Evolutionary conservation across 257 asterid genomes (phyloP).

Genomic region (Nicotiana knightiana): DNA sequence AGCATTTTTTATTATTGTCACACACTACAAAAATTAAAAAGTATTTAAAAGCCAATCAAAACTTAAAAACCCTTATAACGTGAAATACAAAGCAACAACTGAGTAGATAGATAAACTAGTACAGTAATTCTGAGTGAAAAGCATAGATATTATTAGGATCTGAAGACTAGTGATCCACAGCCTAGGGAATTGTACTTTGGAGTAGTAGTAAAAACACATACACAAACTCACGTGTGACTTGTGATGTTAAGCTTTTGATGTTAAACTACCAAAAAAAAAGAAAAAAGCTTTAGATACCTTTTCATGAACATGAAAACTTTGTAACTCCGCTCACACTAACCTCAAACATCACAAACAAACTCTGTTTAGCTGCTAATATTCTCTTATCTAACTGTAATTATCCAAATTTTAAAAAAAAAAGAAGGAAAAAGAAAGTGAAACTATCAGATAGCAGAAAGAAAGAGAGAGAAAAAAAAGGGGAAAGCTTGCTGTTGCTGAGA

Average conservation of each 20-base stretch:
- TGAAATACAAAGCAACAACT: no score
- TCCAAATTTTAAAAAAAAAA: not conserved
- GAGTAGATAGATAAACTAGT: not conserved
- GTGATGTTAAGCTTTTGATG: not conserved
- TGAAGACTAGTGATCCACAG: not conserved
- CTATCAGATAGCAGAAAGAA: not conserved
- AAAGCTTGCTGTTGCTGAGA: constrained; percentile 25
- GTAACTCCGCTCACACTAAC: not conserved
- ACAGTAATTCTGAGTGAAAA: not conserved
- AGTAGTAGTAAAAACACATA: not conserved
- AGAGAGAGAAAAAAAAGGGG: constrained; percentile 1
- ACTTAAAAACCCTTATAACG: no score
- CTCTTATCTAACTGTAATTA: constrained; percentile 3
- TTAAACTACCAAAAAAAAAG: no score
- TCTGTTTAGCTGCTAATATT: not conserved
- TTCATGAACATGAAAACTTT: not conserved
- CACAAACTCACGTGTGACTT: constrained; percentile 8
- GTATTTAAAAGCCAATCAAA: no score
- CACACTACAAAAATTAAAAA: no score
- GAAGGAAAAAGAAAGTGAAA: not conserved
- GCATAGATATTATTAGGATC: not conserved
- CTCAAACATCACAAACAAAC: not conserved
- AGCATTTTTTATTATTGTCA: no score
- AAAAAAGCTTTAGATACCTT: not conserved
- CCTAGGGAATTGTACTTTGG: constrained; percentile 3